Base-by-base conservation (phyloP, 2,329 filamentous ascomycete species). In the Penicillium janthinellum region DNA sequence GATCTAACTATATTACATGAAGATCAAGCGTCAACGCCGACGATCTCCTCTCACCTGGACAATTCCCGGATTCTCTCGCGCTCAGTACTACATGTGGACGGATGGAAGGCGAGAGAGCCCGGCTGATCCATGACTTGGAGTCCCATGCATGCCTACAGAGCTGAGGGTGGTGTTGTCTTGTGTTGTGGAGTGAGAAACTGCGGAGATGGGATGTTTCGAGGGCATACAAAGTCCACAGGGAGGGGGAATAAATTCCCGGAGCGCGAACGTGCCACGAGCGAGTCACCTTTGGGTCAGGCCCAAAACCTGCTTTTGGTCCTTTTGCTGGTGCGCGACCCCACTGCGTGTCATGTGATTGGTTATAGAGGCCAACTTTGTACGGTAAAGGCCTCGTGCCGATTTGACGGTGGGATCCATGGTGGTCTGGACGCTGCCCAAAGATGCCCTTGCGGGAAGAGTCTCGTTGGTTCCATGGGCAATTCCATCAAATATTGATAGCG, bases 1-100 rank as follows among this genome's bases (percentile, higher is more conserved):
- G 15, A 60, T 44, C 38, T 37, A 38, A 2, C 20, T 20, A 20
- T 20, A 20, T 20, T 20, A 20, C 12, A 44, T n/a, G 35, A 47
- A 41, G 41, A 35, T 25, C 5, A 12, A 12, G 42, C 34, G 20
- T 41, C 45, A 11, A 25, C 10, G 17, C 25, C 4, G 42, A 22
- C 22, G 14, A 28, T 22, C 2, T n/a, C 17, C 5, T 15, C 56
- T 15, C 22, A 67, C 65, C 63, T 64, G 2, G 65, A 67, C 10
- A 67, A 38, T 44, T 67, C 65, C 5, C 59, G 62, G 48, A 67
- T 61, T 56, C 65, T 57, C 35, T 66, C 60, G 17, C 58, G 54
- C 50, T 67, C 65, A 4, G 55, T 39, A 51, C 65, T 55, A 59
- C 54, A 60, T 17, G 53, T 49, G 12, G 54, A 55, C 14, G 54